Conservation (phyloP, 257 asterid genomes). For the Anisodus tanguticus region DNA sequence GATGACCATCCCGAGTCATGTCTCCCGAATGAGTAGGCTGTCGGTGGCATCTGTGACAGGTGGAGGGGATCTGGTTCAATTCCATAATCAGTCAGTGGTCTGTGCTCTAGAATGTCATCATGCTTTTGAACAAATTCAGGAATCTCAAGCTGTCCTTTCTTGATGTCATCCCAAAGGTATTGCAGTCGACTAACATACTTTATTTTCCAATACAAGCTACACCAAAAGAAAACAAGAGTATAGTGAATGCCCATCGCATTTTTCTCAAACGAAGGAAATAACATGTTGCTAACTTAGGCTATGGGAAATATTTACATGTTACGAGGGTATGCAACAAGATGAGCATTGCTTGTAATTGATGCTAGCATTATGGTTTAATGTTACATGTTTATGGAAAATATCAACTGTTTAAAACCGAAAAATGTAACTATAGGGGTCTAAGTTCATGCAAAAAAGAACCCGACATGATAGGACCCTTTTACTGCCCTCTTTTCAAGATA, state of each 20-base stretch:
- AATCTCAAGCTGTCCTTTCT: slow-evolving; percentile 75
- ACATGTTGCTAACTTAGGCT: background rate
- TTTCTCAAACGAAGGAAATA: background rate
- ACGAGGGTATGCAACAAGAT: background rate
- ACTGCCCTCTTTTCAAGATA: background rate
- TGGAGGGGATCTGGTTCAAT: slow-evolving; percentile 71
- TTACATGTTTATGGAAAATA: background rate
- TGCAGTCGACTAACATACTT: slow-evolving; percentile 90
- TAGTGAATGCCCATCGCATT: background rate
- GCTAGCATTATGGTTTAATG: background rate
- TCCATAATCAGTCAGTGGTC: slow-evolving; percentile 80
- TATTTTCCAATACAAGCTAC: slow-evolving; percentile 88
- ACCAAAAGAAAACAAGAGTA: slow-evolving; percentile 19
- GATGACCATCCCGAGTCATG: slow-evolving; percentile 67
- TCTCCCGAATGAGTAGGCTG: slow-evolving; percentile 64
- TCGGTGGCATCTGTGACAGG: slow-evolving; percentile 62
- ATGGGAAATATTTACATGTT: background rate
- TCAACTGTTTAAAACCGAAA: background rate
- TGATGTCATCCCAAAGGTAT: slow-evolving; percentile 89
- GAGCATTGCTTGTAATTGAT: background rate
- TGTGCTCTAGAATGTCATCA: slow-evolving; percentile 77
- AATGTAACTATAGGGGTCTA: background rate
- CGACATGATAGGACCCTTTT: background rate
- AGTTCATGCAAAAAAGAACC: background rate
- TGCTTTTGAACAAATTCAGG: slow-evolving; percentile 87